Conservation (phyloP, 2,329 filamentous ascomycete species). For the Cytospora piceicola region DNA sequence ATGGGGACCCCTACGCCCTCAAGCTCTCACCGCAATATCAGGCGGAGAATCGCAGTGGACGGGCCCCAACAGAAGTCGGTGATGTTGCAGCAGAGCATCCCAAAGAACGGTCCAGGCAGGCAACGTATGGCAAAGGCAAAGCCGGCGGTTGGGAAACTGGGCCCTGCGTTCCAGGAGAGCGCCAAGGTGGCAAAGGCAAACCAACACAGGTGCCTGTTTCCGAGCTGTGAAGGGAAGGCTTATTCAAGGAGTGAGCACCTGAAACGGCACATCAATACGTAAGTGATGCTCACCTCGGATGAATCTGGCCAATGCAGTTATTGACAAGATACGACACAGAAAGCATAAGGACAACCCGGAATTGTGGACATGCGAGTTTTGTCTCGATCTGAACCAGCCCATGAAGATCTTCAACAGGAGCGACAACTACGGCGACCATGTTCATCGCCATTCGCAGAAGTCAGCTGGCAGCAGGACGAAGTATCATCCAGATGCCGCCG, state of each 20-base stretch:
- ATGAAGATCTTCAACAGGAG: constrained; percentile 24
- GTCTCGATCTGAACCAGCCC: constrained; percentile 11
- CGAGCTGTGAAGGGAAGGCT: constrained; percentile 25
- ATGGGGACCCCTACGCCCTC: constrained; percentile 24
- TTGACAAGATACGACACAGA: constrained; percentile 10
- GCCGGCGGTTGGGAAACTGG: constrained; percentile 12
- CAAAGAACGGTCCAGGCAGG: constrained; percentile 22
- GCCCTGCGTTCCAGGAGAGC: constrained; percentile 14
- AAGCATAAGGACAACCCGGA: constrained; percentile 24
- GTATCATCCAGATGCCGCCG: constrained; percentile 19
- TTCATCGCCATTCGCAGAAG: constrained; percentile 27
- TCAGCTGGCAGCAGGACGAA: constrained; percentile 26
- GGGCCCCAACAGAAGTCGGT: constrained; percentile 27
- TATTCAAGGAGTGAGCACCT: constrained; percentile 28
- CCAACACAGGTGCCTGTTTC: constrained; percentile 24
- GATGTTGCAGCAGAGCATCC: constrained; percentile 27
- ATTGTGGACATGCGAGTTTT: constrained; percentile 27
- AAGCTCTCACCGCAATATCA: constrained; percentile 23
- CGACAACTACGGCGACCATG: constrained; percentile 28
- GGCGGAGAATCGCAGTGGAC: constrained; percentile 26
- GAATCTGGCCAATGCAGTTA: neutral
- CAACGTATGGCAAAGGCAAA: constrained; percentile 22
- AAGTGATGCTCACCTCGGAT: neutral
- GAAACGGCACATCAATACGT: constrained; percentile 29
- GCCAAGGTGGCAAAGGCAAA: constrained; percentile 26